Conservation (phyloP, 371 early-diverging fungal species). For the Chytridiales sp. region DNA sequence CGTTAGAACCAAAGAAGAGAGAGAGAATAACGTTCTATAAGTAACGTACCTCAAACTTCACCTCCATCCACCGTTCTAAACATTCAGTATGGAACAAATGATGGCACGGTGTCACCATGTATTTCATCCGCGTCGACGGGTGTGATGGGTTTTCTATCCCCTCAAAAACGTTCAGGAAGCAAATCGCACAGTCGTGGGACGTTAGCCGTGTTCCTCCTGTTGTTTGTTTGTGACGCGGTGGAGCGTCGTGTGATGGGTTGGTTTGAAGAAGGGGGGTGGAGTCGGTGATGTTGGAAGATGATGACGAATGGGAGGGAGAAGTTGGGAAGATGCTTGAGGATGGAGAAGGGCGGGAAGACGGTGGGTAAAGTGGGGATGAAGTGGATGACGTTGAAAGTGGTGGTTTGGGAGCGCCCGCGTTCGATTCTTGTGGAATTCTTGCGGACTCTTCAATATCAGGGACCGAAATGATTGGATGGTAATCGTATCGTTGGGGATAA, state of each 20-base stretch:
- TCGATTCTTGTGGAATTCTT: too few relatives aligned
- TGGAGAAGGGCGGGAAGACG: not conserved
- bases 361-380: not conserved
- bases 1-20: not conserved
- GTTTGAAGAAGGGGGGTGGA: too few relatives aligned
- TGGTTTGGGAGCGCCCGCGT: not conserved
- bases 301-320: not conserved
- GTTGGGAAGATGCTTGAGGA: not conserved
- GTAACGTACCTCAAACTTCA: slow-evolving; percentile 65
- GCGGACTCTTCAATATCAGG: not conserved
- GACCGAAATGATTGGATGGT: slow-evolving; percentile 24
- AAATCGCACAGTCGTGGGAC: slow-evolving; percentile 67
- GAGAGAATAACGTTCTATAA: not conserved
- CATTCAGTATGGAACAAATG: slow-evolving; percentile 83
- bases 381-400: not conserved
- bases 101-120: slow-evolving; percentile 83
- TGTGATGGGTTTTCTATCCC: too few relatives aligned
- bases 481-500: slow-evolving; percentile 26
- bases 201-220: too few relatives aligned
- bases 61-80: slow-evolving; percentile 74
- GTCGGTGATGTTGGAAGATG: too few relatives aligned
- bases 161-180: slow-evolving; percentile 50
- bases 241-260: too few relatives aligned
- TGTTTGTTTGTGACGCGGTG: slow-evolving; percentile 37
- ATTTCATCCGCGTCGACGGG: slow-evolving; percentile 30